Evolutionary conservation across 208 protist genomes (phyloP).

Genomic region (Leishmania turanica): DNA sequence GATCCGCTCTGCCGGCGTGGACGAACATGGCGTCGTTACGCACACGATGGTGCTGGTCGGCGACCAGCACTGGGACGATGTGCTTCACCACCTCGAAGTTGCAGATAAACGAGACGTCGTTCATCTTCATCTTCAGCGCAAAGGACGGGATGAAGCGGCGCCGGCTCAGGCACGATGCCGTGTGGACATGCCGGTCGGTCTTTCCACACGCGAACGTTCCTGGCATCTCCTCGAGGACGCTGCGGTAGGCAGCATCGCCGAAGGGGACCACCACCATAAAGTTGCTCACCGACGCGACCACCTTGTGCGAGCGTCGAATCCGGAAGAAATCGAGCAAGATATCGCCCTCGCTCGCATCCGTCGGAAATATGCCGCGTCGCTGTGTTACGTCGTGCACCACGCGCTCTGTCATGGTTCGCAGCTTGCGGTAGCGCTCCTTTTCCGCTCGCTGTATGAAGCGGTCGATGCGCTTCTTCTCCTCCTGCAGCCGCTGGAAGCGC

Average conservation of each 20-base stretch:
- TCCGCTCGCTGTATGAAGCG: constrained; percentile 41
- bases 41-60: background rate
- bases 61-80: constrained; percentile 15
- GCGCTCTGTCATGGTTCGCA: constrained; percentile 53
- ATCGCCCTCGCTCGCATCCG: constrained; percentile 16
- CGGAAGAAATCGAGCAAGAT: constrained; percentile 41
- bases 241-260: constrained; percentile 79
- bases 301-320: constrained; percentile 42
- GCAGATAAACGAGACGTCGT: constrained; percentile 62
- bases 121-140: constrained; percentile 72
- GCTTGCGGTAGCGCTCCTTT: constrained; percentile 37
- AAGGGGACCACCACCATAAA: constrained; percentile 85
- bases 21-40: constrained; percentile 10
- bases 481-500: constrained; percentile 58
- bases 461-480: constrained; percentile 60
- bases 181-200: constrained; percentile 46
- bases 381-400: constrained; percentile 44
- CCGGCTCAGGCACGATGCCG: constrained; percentile 53
- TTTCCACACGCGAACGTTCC: constrained; percentile 55
- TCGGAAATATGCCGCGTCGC: constrained; percentile 21
- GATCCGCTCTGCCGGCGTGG: constrained; percentile 8
- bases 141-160: constrained; percentile 75
- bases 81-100: constrained; percentile 36
- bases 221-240: constrained; percentile 64
- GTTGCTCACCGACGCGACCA: constrained; percentile 62